phyloP scores from a whole-genome alignment of 1,284 basidiomycete genomes.

The Pseudozyma sp. region DNA sequence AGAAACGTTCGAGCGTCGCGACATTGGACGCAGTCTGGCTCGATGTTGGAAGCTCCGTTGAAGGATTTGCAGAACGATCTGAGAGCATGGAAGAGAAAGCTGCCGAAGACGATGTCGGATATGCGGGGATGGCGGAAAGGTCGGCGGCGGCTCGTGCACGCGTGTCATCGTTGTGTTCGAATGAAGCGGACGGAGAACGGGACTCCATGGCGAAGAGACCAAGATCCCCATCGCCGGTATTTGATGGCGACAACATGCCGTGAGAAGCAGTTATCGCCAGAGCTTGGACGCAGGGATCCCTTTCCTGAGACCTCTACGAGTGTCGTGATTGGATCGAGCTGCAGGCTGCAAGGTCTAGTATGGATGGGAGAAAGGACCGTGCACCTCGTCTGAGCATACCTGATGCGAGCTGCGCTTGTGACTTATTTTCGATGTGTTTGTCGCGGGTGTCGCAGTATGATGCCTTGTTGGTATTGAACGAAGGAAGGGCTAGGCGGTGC shows the following conservation, averaged over 20 bases:
- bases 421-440: no score
- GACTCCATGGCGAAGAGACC: conserved; percentile 43
- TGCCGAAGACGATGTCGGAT: conserved; percentile 6
- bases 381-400: no score
- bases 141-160: conserved; percentile 1
- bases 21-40: not conserved
- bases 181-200: conserved; percentile 35
- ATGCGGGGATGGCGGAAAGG: conserved; percentile 12
- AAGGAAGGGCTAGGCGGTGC: no score
- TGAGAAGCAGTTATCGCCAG: conserved; percentile 14
- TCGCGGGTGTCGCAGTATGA: no score
- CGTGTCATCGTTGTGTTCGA: conserved; percentile 10
- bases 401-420: no score
- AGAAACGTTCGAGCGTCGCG: not conserved
- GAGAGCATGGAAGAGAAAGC: conserved; percentile 5
- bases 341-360: no score
- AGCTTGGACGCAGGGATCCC: no score
- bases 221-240: conserved; percentile 42
- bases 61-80: not conserved
- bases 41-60: not conserved
- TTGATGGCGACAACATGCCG: conserved; percentile 10
- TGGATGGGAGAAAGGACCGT: no score
- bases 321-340: no score
- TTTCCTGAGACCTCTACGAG: no score
- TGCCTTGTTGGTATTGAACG: no score